phyloP scores from a whole-genome alignment of 805 yeast species.

The Nakazawaea populi region DNA sequence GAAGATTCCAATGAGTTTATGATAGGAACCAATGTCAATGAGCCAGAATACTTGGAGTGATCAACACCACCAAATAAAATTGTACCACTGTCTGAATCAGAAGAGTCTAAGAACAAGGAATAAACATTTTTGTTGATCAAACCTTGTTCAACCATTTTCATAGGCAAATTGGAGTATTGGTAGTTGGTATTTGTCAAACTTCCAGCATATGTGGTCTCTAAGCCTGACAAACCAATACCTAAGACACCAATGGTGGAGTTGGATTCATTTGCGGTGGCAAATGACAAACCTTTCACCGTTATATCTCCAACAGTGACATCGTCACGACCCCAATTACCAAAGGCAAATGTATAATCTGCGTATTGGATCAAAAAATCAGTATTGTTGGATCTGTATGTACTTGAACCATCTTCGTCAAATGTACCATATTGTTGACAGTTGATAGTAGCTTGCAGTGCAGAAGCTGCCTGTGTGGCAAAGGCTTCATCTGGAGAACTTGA shows the following conservation, averaged over 20 bases:
- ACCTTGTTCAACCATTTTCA: constrained; percentile 52
- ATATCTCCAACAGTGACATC: constrained; percentile 44
- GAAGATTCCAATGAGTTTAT: constrained; percentile 32
- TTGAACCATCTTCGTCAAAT: constrained; percentile 35
- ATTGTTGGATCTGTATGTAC: constrained; percentile 31
- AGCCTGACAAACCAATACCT: constrained; percentile 64
- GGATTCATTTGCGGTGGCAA: constrained; percentile 69
- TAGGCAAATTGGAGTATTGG: constrained; percentile 63
- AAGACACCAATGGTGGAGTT: constrained; percentile 65
- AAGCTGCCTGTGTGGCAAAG: neutral
- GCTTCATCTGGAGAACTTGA: neutral
- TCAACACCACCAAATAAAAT: constrained; percentile 73
- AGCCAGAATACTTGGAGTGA: constrained; percentile 52
- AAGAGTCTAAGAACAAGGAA: constrained; percentile 53
- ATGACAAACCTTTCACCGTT: constrained; percentile 43
- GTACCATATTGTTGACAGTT: constrained; percentile 44
- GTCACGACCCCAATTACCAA: constrained; percentile 61
- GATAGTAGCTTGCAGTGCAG: constrained; percentile 17
- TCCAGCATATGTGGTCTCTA: constrained; percentile 55
- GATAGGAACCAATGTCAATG: constrained; percentile 42
- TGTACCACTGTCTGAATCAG: constrained; percentile 38
- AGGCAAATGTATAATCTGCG: constrained; percentile 43
- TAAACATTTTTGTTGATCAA: constrained; percentile 49
- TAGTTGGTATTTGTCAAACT: constrained; percentile 18
- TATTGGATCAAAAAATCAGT: constrained; percentile 38